These are phyloP conservation scores for Ceratocystiopsis minuta DNA, from an alignment of 2,329 filamentous ascomycete genomes.

Conservation along the genomic window DNA sequence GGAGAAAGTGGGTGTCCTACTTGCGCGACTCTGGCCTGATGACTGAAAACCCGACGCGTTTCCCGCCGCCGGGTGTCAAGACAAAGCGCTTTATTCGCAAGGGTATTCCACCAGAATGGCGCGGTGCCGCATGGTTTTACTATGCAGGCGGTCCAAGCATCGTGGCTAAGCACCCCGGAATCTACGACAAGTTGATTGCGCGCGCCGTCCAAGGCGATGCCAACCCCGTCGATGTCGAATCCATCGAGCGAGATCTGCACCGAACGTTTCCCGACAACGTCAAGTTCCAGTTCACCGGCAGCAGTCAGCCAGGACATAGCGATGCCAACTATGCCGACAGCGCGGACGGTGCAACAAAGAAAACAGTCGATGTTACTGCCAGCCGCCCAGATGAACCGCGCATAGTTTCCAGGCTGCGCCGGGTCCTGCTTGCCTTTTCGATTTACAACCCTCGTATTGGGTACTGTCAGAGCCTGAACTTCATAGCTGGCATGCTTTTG, in stretches of 20 bases:
- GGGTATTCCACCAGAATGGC: slow-evolving; percentile 83
- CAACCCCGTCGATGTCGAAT: slow-evolving; percentile 60
- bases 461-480: slow-evolving; percentile 92
- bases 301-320: slow-evolving; percentile 13
- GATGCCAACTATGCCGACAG: slow-evolving; percentile 1
- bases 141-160: slow-evolving; percentile 78
- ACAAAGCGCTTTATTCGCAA: slow-evolving; percentile 83
- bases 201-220: slow-evolving; percentile 27
- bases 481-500: slow-evolving; percentile 74
- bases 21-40: slow-evolving; percentile 60
- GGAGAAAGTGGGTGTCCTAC: slow-evolving; percentile 65
- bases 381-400: slow-evolving; percentile 42
- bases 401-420: slow-evolving; percentile 64
- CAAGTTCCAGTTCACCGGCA: slow-evolving; percentile 45
- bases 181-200: slow-evolving; percentile 55
- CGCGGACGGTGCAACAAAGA: neutral
- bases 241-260: slow-evolving; percentile 85
- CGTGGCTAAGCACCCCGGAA: slow-evolving; percentile 53
- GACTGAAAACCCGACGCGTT: slow-evolving; percentile 53
- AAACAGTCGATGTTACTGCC: slow-evolving; percentile 10
- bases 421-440: slow-evolving; percentile 77
- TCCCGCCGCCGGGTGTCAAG: slow-evolving; percentile 65
- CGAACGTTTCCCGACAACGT: slow-evolving; percentile 91
- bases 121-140: slow-evolving; percentile 93
- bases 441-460: slow-evolving; percentile 82